Base-by-base conservation (phyloP, 2,329 filamentous ascomycete genomes). In the Monilinia laxa region DNA sequence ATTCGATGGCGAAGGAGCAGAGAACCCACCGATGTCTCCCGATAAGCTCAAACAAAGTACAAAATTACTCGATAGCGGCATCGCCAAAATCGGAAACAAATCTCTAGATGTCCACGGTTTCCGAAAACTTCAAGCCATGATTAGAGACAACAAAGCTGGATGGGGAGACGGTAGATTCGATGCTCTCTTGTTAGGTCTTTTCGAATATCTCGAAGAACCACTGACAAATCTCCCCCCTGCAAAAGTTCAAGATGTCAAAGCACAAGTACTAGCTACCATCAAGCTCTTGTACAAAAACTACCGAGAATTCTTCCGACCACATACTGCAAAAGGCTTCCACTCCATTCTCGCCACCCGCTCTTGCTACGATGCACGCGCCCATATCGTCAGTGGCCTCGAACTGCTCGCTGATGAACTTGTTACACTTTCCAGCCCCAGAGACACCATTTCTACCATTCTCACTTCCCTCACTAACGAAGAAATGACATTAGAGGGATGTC, bases 51-150 rank as follows among this genome's bases (percentile, higher is more conserved):
- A 82, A 58, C 85, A 88, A 70, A 86, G 83, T 72, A 78, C 80
- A 10, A 85, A 88, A 55, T 80, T 93, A 31, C 82, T 94, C 6
- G 85, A 89, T 42, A 93, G 90, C 72, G 91, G 89, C 60, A 90
- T 93, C 71, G 81, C 87, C 62, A 90, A 90, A 70, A 88, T 93
- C 71, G 87, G 87, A 71, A 83, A 85, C 40, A 86, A 87, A 72
- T 86, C 86, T 0, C 84, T 94, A n/a, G 91, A 93, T 74, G 90
- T 91, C 4, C 90, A 93, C 74, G 90, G 90, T 66, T 92, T 93
- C 81, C 86, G 90, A 64, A 90, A 91, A 73, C 81, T 93, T 59
- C 90, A 93, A 76, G 88, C 88, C 51, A 83, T 93, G 70, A 83
- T 92, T 68, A 87, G 89, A 70, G 88, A 90, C 67, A 85, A 83